These are phyloP conservation scores for Galerina marginata DNA, from an alignment of 768 basidiomycete species.

Conservation along the genomic window DNA sequence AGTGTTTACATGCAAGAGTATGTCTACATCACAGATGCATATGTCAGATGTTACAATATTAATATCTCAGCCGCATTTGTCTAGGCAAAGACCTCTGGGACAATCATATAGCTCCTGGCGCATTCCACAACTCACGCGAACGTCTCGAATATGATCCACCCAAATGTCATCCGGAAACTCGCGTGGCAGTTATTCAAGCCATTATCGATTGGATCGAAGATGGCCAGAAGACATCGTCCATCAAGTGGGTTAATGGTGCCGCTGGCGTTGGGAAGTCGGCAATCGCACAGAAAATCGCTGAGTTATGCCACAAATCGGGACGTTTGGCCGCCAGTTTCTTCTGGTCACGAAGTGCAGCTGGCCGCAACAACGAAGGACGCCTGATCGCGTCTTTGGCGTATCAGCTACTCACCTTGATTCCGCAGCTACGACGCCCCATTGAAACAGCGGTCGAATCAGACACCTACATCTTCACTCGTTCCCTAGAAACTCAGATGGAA, in stretches of 20 bases:
- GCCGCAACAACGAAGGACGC: not conserved
- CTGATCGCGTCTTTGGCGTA: constrained; percentile 17
- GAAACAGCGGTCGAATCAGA: constrained; percentile 1
- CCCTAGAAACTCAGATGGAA: constrained; percentile 8
- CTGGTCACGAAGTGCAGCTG: constrained; percentile 4
- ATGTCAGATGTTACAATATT: no score
- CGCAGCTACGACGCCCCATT: not conserved
- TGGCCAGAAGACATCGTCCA: not conserved
- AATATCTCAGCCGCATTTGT: no score
- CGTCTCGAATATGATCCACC: constrained; percentile 6
- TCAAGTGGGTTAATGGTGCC: constrained; percentile 21
- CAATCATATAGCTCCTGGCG: not conserved
- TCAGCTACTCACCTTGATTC: constrained; percentile 7
- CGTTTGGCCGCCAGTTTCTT: constrained; percentile 17
- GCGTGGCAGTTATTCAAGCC: constrained; percentile 4
- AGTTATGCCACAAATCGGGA: not conserved
- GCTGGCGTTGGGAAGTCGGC: constrained; percentile 25
- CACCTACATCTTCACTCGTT: not conserved
- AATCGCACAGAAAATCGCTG: constrained; percentile 16
- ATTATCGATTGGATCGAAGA: constrained; percentile 16
- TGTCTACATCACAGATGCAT: no score
- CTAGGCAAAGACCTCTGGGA: no score
- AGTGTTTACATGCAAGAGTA: no score
- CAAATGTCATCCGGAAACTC: constrained; percentile 20
- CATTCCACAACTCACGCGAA: constrained; percentile 9